These are phyloP conservation scores for Neonectria sp. DNA, from an alignment of 2,329 filamentous ascomycete species.

Conservation along the genomic window DNA sequence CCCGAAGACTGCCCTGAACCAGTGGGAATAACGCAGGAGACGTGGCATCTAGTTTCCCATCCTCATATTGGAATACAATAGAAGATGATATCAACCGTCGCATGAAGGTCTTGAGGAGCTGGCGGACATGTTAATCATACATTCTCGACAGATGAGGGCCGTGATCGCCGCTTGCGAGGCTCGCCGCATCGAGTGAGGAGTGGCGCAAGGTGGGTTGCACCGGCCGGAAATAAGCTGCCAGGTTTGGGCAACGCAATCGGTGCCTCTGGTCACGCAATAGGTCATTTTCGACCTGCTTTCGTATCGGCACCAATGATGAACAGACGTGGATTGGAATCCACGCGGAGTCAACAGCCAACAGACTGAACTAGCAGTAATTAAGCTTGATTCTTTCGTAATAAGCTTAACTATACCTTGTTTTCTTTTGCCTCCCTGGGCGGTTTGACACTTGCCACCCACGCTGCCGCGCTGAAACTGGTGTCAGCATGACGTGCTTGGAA, in stretches of 20 bases:
- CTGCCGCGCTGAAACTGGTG: too few species aligned
- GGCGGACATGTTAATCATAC: too few species aligned
- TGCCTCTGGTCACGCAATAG: neutral
- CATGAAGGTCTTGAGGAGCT: too few species aligned
- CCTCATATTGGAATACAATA: neutral
- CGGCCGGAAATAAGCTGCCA: neutral
- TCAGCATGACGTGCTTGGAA: too few species aligned
- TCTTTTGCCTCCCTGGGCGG: too few species aligned
- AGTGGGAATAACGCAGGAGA: neutral
- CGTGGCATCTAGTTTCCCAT: neutral
- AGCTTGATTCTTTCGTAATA: neutral
- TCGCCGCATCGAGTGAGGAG: neutral
- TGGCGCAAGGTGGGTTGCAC: neutral
- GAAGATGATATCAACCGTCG: neutral
- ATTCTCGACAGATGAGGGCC: neutral
- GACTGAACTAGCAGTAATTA: neutral
- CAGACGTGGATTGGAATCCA: too few species aligned
- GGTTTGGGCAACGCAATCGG: neutral
- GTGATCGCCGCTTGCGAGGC: too few species aligned
- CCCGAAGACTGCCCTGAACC: too few species aligned
- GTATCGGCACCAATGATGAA: neutral
- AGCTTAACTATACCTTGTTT: neutral
- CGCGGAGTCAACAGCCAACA: too few species aligned
- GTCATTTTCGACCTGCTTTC: too few species aligned
- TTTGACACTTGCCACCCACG: too few species aligned